phyloP scores from a whole-genome alignment of 352 stramenopile genomes.

The Pythium apleroticum region DNA sequence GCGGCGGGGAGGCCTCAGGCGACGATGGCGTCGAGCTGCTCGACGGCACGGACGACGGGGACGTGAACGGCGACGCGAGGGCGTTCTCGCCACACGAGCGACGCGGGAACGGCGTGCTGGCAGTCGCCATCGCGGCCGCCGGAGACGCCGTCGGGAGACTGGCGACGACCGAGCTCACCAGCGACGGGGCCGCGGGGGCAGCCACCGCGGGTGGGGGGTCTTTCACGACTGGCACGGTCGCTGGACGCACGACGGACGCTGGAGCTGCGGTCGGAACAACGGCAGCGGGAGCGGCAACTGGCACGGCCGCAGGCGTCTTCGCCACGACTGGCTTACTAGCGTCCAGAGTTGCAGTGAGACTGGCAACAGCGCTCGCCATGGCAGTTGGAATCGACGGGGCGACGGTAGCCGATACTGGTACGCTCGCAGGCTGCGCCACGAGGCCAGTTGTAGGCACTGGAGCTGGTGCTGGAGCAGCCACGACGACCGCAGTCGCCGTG shows the following conservation, averaged over 20 bases:
- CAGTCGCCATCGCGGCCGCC: constrained; percentile 31
- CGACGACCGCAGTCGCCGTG: constrained; percentile 23
- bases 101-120: constrained; percentile 32
- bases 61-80: constrained; percentile 43
- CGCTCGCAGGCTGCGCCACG: background rate
- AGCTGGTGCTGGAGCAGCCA: constrained; percentile 7
- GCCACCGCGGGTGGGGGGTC: background rate
- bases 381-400: background rate
- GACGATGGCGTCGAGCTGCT: constrained; percentile 45
- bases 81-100: constrained; percentile 53
- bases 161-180: background rate
- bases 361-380: background rate
- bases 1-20: constrained; percentile 42
- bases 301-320: constrained; percentile 5
- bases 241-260: background rate
- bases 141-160: constrained; percentile 15
- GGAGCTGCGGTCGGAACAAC: background rate
- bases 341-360: constrained; percentile 2
- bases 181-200: background rate
- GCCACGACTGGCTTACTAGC: background rate
- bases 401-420: background rate
- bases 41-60: constrained; percentile 37
- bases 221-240: constrained; percentile 2
- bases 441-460: background rate
- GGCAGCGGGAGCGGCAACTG: background rate